A percentile compares a stretch with the other conserved stretches of the same genome.
Evolutionary conservation across 2,329 filamentous ascomycete species (phyloP).

Genomic region (Gnomoniopsis smithogilvyi): DNA sequence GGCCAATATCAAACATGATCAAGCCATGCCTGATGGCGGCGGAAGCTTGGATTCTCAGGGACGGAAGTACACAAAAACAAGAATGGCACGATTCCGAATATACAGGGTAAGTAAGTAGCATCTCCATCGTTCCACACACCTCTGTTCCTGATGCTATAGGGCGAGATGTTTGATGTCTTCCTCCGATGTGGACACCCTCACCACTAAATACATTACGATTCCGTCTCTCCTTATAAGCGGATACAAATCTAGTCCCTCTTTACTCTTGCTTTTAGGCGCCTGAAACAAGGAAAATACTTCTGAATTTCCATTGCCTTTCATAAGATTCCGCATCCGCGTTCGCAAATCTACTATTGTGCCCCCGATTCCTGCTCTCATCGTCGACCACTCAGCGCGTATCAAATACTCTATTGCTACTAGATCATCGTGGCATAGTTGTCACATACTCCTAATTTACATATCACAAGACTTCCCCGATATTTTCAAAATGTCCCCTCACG

Average conservation of each 20-base stretch:
- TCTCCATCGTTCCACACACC: neutral
- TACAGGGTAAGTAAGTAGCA: neutral
- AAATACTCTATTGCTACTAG: neutral
- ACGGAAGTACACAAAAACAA: neutral
- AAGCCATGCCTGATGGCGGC: neutral
- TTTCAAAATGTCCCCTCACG: conserved; percentile 40
- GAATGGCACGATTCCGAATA: neutral
- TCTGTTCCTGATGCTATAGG: neutral
- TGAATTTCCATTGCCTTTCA: neutral
- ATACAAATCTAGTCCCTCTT: neutral
- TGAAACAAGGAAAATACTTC: neutral
- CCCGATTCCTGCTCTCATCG: neutral
- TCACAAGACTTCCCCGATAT: neutral
- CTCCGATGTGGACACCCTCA: neutral
- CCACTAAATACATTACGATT: neutral
- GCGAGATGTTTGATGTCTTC: neutral
- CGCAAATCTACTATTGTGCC: neutral
- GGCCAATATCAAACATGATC: neutral
- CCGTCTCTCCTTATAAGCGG: neutral
- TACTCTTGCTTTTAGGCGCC: neutral
- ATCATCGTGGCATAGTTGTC: neutral
- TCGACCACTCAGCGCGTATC: neutral
- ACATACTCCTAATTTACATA: neutral
- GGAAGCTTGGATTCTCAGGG: neutral
- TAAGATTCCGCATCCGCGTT: neutral